Evolutionary conservation across 2,329 filamentous ascomycete species (phyloP), one percentile per base, ranked within the genome.

Genomic region (Fonsecaea multimorphosa): DNA sequence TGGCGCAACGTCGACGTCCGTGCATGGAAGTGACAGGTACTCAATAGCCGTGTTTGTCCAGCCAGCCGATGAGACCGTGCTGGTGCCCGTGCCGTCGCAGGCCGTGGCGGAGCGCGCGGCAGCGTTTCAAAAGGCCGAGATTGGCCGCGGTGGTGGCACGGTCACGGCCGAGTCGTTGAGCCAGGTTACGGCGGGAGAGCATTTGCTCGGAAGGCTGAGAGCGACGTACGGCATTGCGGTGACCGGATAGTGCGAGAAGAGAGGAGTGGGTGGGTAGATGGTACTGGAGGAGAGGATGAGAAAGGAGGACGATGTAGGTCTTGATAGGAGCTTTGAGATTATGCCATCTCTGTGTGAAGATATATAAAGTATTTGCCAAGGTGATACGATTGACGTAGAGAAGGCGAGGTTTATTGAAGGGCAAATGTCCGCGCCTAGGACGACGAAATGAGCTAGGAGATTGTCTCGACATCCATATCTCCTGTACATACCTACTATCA

Each of bases 1-100:
- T 12, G n/a, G 4, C 16, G n/a, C 38, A 5, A 7, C 38, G 38
- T 19, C 38, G 16, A 8, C 38, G 16, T 5, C 38, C 16, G n/a
- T 16, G 8, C 29, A 49, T 2, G 68, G 76, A 66, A 74, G 78
- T 65, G 82, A 85, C 67, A 74, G 86, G 61, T 87, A 87, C 72
- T 84, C 81, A 63, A 84, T 88, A 66, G 86, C 84, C 27, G 88
- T 86, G 71, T 89, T 89, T 72, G 87, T 85, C 70, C 86, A 89
- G 76, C 86, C 86, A 9, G 68, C 84, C n/a, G 82, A 88, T 74
- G 76, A 80, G 5, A 85, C 81, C 29, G 74, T 79, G 70, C 73
- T 89, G 67, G 82, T 84, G 22, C 77, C 82, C 1, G 83, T 89
- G 57, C 85, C 86, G 4, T 86, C 85, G 70, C 66, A 72, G 34